Evolutionary conservation across 1,139 yeast genomes (phyloP).

Genomic region (Wickerhamomyces sp.): DNA sequence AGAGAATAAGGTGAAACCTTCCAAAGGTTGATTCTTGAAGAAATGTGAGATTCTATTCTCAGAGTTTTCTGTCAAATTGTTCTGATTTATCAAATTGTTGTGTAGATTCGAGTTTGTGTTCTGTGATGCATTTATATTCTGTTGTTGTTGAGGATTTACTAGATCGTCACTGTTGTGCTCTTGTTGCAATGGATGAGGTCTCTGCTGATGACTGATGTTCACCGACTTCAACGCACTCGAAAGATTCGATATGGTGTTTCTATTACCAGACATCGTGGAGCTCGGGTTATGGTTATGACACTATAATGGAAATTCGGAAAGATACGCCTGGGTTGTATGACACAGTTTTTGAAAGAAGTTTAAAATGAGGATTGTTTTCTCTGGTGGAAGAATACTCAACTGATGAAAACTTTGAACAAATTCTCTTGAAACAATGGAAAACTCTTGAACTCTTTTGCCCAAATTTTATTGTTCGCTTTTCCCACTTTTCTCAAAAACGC

Average conservation of each 20-base stretch:
- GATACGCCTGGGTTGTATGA: too few species aligned
- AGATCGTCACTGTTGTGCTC: constrained; percentile 19
- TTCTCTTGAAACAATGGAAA: too few species aligned
- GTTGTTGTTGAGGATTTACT: constrained; percentile 8
- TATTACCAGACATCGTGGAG: constrained; percentile 10
- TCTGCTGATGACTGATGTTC: constrained; percentile 13
- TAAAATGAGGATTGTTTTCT: too few species aligned
- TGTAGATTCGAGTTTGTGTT: constrained; percentile 4
- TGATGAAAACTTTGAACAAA: too few species aligned
- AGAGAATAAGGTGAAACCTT: constrained; percentile 82
- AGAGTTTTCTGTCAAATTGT: constrained; percentile 25
- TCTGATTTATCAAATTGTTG: constrained; percentile 6
- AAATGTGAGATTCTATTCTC: constrained; percentile 61
- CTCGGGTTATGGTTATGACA: too few species aligned
- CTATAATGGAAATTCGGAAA: too few species aligned
- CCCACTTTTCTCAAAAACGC: too few species aligned
- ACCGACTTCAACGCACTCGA: constrained; percentile 25
- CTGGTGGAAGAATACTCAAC: too few species aligned
- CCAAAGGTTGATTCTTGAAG: constrained; percentile 72
- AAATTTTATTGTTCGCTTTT: too few species aligned
- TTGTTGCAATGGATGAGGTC: constrained; percentile 14
- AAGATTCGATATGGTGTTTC: constrained; percentile 23
- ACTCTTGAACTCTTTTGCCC: too few species aligned
- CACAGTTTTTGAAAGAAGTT: too few species aligned
- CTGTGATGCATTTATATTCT: constrained; percentile 5